Evolutionary conservation across 75 land plant species (phyloP), one percentile per base, ranked within the genome.

Genomic region (Cupressus sempervirens): DNA sequence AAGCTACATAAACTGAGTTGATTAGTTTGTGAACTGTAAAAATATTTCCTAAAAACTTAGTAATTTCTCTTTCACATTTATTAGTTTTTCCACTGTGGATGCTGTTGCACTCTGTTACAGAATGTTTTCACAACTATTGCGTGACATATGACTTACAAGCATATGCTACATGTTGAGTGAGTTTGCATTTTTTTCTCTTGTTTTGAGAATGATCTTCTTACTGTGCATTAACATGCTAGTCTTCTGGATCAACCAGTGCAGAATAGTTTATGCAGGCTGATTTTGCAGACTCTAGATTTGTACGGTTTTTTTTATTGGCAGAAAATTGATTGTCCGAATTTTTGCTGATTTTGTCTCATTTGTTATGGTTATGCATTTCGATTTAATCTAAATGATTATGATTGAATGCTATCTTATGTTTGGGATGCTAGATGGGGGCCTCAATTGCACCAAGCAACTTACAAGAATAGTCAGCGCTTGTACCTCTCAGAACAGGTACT

Each of bases 401-500:
- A 26, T 77, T 84, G 46, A 29, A 38, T 76, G 56, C 84, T 70
- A 7, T 87, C 30, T 87, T 84, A 23, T 73, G 80, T 74, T 43
- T 38, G 36, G 18, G 35, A 65, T 20, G 58, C 84, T 75, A 96
- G 98, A 65, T 96, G 98, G 98, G 98, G 98, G 20, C 93, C 97
- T 13, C 94, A 91, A 87, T 88, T 96, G 80, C 95, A 96, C 85
- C 90, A 93, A 87, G 97, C 91, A 48, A 90, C 93, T 16, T 92
- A 91, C 87, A 95, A 92, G 89, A 93, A 88, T 87, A 97, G 97
- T 18, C 98, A 96, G 76, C 95, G 95, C 20, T 91, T 94, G 1
- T 96, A 95, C 82, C 88, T 95, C 4, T 95, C 98, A 88, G 98
- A 96, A 81, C 95, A 95, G 97, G 98, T 85, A 67, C 48, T 75